Conservation (phyloP, 495 filamentous ascomycete species). For the Penicillium mononematosum region DNA sequence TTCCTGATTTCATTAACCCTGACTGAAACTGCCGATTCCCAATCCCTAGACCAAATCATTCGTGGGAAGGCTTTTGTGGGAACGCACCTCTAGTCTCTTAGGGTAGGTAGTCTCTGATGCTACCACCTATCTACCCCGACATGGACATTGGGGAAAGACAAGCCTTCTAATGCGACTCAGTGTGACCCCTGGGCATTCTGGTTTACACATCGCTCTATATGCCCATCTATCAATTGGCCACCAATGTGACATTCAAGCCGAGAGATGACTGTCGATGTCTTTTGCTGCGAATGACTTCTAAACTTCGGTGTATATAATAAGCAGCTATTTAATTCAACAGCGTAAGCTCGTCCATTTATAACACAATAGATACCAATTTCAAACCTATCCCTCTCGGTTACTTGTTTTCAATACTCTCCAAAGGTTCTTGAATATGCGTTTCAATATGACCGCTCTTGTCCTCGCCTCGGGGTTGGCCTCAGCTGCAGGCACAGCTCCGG, state of each 20-base stretch:
- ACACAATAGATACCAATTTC: not conserved
- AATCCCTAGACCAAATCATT: not conserved
- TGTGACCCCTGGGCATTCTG: not conserved
- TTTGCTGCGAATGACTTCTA: not conserved
- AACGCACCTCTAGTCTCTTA: not conserved
- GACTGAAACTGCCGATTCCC: not conserved
- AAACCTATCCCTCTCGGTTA: not conserved
- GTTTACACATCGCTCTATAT: not conserved
- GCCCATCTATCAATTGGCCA: not conserved
- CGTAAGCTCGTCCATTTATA: not conserved
- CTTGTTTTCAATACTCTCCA: not conserved
- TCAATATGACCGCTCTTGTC: slow-evolving; percentile 12
- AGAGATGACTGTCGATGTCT: not conserved
- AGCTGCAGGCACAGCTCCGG: not conserved
- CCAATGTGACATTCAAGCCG: not conserved
- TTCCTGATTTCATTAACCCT: not conserved
- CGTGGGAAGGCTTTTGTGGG: not conserved
- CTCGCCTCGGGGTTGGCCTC: slow-evolving; percentile 16
- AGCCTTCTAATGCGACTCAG: not conserved
- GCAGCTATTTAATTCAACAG: not conserved
- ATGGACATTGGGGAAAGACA: not conserved
- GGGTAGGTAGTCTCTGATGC: not conserved
- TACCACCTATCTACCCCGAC: not conserved
- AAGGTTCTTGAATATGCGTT: slow-evolving; percentile 14
- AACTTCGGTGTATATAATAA: not conserved